Percentiles rank a stretch among this genome's conserved stretches.
Conservation (phyloP, 768 basidiomycete genomes). For the Neoboletus brunneissimus region DNA sequence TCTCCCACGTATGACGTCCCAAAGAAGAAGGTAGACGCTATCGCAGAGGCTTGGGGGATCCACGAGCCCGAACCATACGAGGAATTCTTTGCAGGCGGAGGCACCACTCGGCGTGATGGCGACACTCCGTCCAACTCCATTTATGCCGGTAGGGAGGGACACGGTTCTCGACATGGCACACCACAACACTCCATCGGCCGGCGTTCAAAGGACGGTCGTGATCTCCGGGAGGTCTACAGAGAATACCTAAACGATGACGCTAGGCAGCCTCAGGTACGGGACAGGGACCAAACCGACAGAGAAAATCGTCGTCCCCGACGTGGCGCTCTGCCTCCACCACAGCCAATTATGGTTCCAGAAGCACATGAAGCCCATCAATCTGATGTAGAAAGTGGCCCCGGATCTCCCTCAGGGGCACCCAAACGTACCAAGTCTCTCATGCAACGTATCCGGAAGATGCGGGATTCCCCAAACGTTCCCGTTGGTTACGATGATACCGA, state of each 20-base stretch:
- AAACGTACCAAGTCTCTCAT: slow-evolving; percentile 82
- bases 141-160: slow-evolving; percentile 60
- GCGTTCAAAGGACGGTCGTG: slow-evolving; percentile 50
- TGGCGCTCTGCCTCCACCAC: slow-evolving; percentile 68
- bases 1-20: slow-evolving; percentile 53
- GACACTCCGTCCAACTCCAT: slow-evolving; percentile 65
- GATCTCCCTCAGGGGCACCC: slow-evolving; percentile 46
- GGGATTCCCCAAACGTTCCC: slow-evolving; percentile 81
- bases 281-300: slow-evolving; percentile 36
- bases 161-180: slow-evolving; percentile 35
- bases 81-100: slow-evolving; percentile 84
- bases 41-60: slow-evolving; percentile 92
- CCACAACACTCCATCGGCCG: slow-evolving; percentile 36
- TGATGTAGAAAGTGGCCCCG: slow-evolving; percentile 35
- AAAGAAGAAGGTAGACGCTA: slow-evolving; percentile 85
- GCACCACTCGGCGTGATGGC: slow-evolving; percentile 46
- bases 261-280: slow-evolving; percentile 25
- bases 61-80: slow-evolving; percentile 91
- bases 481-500: slow-evolving; percentile 45
- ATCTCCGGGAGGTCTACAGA: slow-evolving; percentile 45
- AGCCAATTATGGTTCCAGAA: slow-evolving; percentile 79
- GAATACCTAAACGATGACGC: slow-evolving; percentile 43
- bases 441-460: slow-evolving; percentile 87
- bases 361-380: slow-evolving; percentile 42
- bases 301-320: slow-evolving; percentile 43